Conservation (phyloP, 2,329 filamentous ascomycete species). For the Cladophialophora chaetospira region DNA sequence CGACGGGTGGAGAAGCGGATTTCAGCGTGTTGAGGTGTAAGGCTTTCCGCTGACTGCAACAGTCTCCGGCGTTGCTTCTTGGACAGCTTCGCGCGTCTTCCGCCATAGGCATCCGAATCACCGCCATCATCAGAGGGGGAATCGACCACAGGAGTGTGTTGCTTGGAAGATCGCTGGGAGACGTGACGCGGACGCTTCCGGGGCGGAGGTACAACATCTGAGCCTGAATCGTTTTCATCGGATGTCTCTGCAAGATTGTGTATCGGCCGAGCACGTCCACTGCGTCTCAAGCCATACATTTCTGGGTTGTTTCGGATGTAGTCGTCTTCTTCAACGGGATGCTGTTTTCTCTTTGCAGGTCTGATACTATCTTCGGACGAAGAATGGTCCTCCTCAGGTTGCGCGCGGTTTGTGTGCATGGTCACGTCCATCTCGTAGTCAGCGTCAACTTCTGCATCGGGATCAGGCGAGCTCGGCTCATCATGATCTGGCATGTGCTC, state of each 20-base stretch:
- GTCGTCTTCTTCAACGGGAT: constrained; percentile 65
- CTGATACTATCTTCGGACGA: constrained; percentile 71
- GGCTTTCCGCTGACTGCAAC: constrained; percentile 64
- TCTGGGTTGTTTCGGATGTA: constrained; percentile 91
- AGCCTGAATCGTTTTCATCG: constrained; percentile 69
- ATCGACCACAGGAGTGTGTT: constrained; percentile 48
- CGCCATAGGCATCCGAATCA: constrained; percentile 73
- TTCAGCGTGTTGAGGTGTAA: constrained; percentile 69
- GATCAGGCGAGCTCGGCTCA: constrained; percentile 44
- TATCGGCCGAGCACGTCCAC: constrained; percentile 67
- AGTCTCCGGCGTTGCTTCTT: constrained; percentile 77
- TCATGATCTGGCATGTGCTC: constrained; percentile 44
- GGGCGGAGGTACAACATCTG: constrained; percentile 60
- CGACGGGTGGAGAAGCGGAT: constrained; percentile 90
- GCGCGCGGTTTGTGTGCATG: constrained; percentile 56
- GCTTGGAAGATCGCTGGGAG: constrained; percentile 57
- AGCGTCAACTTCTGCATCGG: constrained; percentile 51
- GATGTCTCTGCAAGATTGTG: constrained; percentile 66
- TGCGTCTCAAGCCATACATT: constrained; percentile 89
- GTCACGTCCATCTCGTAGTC: constrained; percentile 74
- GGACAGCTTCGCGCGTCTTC: constrained; percentile 67
- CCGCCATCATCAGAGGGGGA: constrained; percentile 64
- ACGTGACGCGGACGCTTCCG: constrained; percentile 54
- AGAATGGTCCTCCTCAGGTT: constrained; percentile 52
- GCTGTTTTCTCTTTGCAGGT: constrained; percentile 72